These are phyloP conservation scores for Candida dubliniensis DNA, from an alignment of 1,139 yeast species.

Conservation along the genomic window DNA sequence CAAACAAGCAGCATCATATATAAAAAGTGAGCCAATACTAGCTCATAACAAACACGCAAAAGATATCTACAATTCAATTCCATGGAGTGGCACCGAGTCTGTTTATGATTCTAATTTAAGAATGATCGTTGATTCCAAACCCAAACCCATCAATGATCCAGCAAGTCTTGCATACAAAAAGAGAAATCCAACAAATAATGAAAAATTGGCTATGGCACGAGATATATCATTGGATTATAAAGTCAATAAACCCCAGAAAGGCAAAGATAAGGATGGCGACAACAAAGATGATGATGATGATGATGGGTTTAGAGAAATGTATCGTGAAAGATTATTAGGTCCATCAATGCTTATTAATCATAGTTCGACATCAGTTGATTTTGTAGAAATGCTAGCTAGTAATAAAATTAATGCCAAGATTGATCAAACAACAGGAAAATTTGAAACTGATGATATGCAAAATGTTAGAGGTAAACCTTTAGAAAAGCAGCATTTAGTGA, in stretches of 20 bases:
- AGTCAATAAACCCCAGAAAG: slow-evolving; percentile 31
- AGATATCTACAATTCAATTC: slow-evolving; percentile 45
- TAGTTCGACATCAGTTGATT: slow-evolving; percentile 38
- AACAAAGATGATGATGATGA: slow-evolving; percentile 30
- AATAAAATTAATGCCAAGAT: slow-evolving; percentile 73
- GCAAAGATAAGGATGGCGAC: slow-evolving; percentile 10
- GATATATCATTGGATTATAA: slow-evolving; percentile 69
- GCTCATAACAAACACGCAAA: slow-evolving; percentile 46
- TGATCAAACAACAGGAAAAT: slow-evolving; percentile 60
- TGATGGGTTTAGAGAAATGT: slow-evolving; percentile 60
- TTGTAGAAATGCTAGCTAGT: slow-evolving; percentile 68
- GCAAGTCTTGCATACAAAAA: slow-evolving; percentile 13
- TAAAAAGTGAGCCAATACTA: slow-evolving; percentile 32
- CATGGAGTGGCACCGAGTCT: slow-evolving; percentile 73
- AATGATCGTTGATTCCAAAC: slow-evolving; percentile 60
- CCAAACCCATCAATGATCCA: slow-evolving; percentile 42
- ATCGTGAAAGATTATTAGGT: slow-evolving; percentile 62
- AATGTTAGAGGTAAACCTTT: slow-evolving; percentile 64
- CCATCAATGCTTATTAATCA: slow-evolving; percentile 50
- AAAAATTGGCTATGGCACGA: slow-evolving; percentile 56
- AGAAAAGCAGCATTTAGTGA: slow-evolving; percentile 58
- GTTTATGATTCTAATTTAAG: slow-evolving; percentile 52
- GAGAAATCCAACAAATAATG: slow-evolving; percentile 20
- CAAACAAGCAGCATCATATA: slow-evolving; percentile 19
- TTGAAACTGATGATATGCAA: slow-evolving; percentile 47